Conservation (phyloP, 73 alveolate genomes). For the Paramecium pentaurelia region DNA sequence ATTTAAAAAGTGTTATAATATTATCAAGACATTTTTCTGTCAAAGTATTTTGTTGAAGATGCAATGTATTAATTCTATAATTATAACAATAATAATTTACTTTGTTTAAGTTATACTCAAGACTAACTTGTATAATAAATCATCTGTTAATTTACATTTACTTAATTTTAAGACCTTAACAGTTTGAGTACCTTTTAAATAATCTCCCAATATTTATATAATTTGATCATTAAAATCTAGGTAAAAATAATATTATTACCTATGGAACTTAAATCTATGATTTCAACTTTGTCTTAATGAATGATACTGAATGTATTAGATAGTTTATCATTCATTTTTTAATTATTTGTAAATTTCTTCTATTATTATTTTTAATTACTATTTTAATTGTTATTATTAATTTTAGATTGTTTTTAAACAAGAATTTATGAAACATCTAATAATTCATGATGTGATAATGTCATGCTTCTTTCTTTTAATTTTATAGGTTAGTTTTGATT, state of each 20-base stretch:
- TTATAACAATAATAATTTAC: not conserved
- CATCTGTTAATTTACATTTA: conserved; percentile 14
- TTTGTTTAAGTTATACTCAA: not conserved
- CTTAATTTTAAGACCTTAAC: not conserved
- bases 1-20: not conserved
- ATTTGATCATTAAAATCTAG: not conserved
- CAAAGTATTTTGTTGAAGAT: not conserved
- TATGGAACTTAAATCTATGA: not conserved
- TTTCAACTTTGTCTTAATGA: not conserved
- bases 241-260: not conserved
- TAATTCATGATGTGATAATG: not conserved
- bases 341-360: not conserved
- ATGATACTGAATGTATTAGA: not conserved
- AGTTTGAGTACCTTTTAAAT: not conserved
- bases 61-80: not conserved
- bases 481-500: not conserved
- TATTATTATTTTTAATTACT: not conserved
- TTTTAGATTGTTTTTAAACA: not conserved
- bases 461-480: not conserved
- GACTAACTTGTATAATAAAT: not conserved
- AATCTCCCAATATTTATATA: not conserved
- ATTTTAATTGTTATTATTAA: not conserved
- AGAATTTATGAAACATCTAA: not conserved
- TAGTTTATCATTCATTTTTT: conserved; percentile 14
- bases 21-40: not conserved